Conservation (phyloP, 352 stramenopile species). For the Phytophthora meadii region DNA sequence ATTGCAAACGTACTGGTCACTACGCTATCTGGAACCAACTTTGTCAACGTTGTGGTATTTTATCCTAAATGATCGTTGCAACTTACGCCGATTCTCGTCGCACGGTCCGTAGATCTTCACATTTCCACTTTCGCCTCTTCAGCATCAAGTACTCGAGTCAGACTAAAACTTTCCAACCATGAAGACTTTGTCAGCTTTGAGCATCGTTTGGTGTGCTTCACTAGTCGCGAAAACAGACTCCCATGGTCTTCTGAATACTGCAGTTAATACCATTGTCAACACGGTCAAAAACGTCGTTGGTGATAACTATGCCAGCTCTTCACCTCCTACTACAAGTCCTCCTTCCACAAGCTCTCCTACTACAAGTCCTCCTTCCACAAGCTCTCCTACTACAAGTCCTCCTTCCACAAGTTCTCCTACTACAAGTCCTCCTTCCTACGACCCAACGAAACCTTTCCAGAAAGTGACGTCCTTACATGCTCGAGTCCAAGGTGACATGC, state of each 20-base stretch:
- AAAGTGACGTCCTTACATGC: conserved; percentile 56
- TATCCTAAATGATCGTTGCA: too few species aligned
- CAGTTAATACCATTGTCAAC: too few species aligned
- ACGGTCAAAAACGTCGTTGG: too few species aligned
- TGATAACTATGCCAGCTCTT: too few species aligned
- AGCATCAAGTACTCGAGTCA: background rate
- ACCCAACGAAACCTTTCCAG: conserved; percentile 27
- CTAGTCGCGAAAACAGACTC: background rate
- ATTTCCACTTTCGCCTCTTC: conserved; percentile 30
- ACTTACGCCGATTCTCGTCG: too few species aligned
- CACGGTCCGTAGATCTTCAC: background rate
- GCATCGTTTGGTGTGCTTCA: conserved; percentile 5
- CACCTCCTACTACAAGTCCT: too few species aligned
- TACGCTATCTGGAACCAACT: conserved; percentile 24
- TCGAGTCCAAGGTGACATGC: conserved; percentile 60
- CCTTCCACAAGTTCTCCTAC: too few species aligned
- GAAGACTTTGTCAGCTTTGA: conserved; percentile 15
- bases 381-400: too few species aligned
- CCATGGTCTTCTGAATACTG: too few species aligned
- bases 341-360: too few species aligned
- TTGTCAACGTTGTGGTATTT: too few species aligned
- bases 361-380: too few species aligned
- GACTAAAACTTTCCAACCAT: conserved; percentile 6
- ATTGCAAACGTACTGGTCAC: background rate
- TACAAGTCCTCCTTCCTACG: background rate